These are phyloP conservation scores for button mushroom (Agaricus bisporus) DNA, from an alignment of 768 basidiomycete genomes.

Conservation along the genomic window DNA sequence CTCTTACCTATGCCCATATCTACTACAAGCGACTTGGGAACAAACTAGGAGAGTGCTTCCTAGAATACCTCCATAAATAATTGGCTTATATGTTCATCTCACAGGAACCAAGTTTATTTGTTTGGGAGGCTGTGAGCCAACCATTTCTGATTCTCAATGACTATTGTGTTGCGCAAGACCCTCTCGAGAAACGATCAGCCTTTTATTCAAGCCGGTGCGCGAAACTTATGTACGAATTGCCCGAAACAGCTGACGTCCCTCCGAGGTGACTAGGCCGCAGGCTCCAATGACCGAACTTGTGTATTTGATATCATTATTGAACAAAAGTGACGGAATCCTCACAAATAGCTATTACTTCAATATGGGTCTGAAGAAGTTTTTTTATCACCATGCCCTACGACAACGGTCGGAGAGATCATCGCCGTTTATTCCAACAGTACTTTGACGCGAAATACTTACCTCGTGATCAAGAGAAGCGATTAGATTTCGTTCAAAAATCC, in stretches of 20 bases:
- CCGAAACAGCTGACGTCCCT: too few species aligned
- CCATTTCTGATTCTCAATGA: slow-evolving; percentile 13
- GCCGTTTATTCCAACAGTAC: slow-evolving; percentile 10
- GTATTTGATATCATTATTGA: too few species aligned
- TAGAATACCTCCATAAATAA: background rate
- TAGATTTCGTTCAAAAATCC: slow-evolving; percentile 5
- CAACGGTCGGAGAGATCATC: slow-evolving; percentile 10
- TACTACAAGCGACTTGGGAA: slow-evolving; percentile 2
- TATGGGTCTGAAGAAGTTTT: background rate
- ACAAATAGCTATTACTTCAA: background rate
- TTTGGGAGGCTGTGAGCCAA: slow-evolving; percentile 5
- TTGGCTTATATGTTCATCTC: too few species aligned
- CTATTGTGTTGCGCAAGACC: slow-evolving; percentile 4
- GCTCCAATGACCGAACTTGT: too few species aligned
- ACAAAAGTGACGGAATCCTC: too few species aligned
- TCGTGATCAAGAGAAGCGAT: slow-evolving; percentile 12
- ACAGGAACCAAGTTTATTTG: slow-evolving; percentile 8
- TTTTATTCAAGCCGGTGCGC: slow-evolving; percentile 13
- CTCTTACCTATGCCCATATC: background rate
- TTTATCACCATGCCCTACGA: slow-evolving; percentile 6
- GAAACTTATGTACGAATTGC: too few species aligned
- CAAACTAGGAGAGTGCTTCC: slow-evolving; percentile 7
- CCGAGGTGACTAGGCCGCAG: too few species aligned
- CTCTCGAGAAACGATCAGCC: slow-evolving; percentile 11
- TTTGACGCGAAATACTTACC: slow-evolving; percentile 1